Percentiles rank a stretch among this genome's conserved stretches.
These are phyloP conservation scores for Mucor irregularis DNA, from an alignment of 371 early-diverging fungal species.

Conservation along the genomic window DNA sequence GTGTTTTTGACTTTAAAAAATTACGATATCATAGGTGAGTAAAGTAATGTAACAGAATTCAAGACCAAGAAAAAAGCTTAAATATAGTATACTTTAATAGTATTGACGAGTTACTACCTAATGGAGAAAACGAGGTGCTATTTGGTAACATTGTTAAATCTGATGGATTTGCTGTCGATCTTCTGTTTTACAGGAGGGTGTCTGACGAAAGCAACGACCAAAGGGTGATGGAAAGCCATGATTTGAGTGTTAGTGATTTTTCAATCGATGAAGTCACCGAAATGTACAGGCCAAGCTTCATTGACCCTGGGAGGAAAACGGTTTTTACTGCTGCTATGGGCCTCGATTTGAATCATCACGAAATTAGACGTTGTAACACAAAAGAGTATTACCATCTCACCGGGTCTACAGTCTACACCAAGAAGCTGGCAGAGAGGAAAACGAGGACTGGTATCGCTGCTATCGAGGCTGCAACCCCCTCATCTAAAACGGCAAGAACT, in stretches of 20 bases:
- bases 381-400: conserved; percentile 6
- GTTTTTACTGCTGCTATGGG: conserved; percentile 4
- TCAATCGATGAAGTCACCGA: background rate
- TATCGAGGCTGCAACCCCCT: background rate
- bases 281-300: background rate
- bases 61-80: too few species aligned
- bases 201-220: background rate
- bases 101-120: background rate
- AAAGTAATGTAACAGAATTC: background rate
- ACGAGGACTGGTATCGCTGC: background rate
- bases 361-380: background rate
- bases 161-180: background rate
- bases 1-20: background rate
- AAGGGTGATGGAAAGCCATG: background rate
- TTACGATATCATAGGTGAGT: background rate
- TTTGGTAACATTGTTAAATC: background rate
- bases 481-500: background rate
- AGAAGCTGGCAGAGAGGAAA: background rate
- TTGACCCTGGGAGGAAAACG: conserved; percentile 1
- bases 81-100: too few species aligned
- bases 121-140: background rate
- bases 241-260: background rate
- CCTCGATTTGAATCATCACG: background rate
- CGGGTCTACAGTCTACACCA: background rate
- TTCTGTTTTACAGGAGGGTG: background rate